Percentiles rank a stretch among this genome's conserved stretches.
These are phyloP conservation scores for Nothophaeocryptopus gaeumannii DNA, from an alignment of 2,329 filamentous ascomycete genomes.

Conservation along the genomic window DNA sequence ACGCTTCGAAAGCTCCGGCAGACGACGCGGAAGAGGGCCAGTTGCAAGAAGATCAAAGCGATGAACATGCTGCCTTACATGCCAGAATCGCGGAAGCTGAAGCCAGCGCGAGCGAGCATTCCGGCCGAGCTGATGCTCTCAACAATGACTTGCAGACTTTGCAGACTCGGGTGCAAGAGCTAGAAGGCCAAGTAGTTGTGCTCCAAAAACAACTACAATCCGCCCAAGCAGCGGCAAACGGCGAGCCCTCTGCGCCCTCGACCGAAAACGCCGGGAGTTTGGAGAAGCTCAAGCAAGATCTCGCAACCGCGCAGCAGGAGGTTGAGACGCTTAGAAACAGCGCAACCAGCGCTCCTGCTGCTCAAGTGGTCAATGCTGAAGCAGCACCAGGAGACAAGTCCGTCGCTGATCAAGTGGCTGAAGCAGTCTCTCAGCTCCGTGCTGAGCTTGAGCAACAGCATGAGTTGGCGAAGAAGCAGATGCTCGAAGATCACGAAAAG, in stretches of 20 bases:
- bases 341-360: conserved; percentile 25
- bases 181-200: conserved; percentile 57
- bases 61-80: conserved; percentile 38
- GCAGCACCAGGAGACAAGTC: conserved; percentile 31
- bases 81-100: conserved; percentile 41
- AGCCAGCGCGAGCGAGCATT: conserved; percentile 39
- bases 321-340: conserved; percentile 44
- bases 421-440: conserved; percentile 41
- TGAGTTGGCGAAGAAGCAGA: conserved; percentile 40
- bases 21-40: conserved; percentile 48
- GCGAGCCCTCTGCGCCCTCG: not conserved
- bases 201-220: conserved; percentile 40
- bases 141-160: conserved; percentile 47
- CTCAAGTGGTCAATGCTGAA: conserved; percentile 19
- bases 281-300: conserved; percentile 41
- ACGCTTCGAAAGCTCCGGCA: conserved; percentile 30
- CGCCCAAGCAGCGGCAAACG: conserved; percentile 12
- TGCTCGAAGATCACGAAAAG: conserved; percentile 51
- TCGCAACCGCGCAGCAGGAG: conserved; percentile 46
- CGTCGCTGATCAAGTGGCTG: conserved; percentile 49
- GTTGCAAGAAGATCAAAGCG: conserved; percentile 36
- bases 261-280: conserved; percentile 28
- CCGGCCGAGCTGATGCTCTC: conserved; percentile 36
- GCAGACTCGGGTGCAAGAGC: conserved; percentile 61
- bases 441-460: conserved; percentile 39